Evolutionary conservation across 306 rosid genomes (phyloP).

Genomic region (Cyclanthera cordifolia): DNA sequence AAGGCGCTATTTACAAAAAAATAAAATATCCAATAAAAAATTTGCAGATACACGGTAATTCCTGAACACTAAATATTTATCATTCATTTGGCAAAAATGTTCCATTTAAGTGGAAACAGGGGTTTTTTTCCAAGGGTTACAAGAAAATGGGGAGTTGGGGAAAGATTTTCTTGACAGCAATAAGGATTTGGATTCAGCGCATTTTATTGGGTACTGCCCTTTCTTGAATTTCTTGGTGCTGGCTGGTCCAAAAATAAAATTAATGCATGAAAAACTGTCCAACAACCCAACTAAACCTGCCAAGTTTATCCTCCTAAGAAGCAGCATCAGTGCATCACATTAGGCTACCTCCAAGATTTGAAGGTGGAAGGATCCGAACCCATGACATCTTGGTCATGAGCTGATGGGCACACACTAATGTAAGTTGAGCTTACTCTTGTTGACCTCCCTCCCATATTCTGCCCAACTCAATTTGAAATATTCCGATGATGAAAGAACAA

Average conservation of each 20-base stretch:
- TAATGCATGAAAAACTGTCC: conserved; percentile 1
- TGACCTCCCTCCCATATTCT: neutral
- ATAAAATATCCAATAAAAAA: no score
- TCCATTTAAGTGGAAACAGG: neutral
- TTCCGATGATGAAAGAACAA: neutral
- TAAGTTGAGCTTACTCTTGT: no score
- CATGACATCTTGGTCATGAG: no score
- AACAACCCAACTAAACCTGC: neutral
- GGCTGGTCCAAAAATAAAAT: neutral
- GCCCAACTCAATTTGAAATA: neutral
- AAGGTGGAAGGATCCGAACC: no score
- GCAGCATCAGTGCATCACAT: no score
- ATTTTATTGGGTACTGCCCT: neutral
- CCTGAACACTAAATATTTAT: no score
- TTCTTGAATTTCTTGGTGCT: neutral
- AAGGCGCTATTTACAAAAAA: no score
- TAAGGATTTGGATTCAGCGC: neutral
- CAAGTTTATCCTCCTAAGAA: conserved; percentile 1
- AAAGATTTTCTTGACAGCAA: neutral
- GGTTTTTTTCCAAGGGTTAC: neutral
- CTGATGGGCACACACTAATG: no score
- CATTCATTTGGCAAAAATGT: no score
- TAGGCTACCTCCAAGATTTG: neutral
- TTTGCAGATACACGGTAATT: no score
- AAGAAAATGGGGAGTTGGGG: neutral